Conservation (phyloP, 345 rosid species). For the Triadica sebifera region DNA sequence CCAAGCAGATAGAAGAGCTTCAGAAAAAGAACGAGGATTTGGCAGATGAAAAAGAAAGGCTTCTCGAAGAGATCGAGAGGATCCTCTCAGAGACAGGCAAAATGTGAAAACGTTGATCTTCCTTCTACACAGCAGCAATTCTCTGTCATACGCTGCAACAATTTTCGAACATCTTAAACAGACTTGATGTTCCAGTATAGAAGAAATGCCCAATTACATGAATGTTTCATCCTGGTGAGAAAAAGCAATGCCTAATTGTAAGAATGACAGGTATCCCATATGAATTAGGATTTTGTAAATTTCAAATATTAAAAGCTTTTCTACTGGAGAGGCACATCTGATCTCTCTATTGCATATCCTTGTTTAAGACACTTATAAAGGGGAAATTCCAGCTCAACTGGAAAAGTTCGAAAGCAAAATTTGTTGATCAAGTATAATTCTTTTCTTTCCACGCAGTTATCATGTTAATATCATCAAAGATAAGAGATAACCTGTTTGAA, state of each 20-base stretch:
- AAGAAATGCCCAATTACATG: too few species aligned
- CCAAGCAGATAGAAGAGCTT: slow-evolving; percentile 70
- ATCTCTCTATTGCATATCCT: too few species aligned
- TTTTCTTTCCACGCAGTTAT: too few species aligned
- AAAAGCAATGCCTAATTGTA: neutral
- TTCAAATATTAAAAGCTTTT: neutral
- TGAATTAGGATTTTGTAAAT: neutral
- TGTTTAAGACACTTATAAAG: too few species aligned
- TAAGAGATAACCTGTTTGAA: too few species aligned
- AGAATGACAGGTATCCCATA: neutral
- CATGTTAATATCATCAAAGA: too few species aligned
- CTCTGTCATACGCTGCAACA: too few species aligned
- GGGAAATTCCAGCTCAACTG: too few species aligned
- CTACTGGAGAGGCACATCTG: neutral
- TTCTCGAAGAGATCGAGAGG: slow-evolving; percentile 65
- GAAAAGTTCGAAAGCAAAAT: too few species aligned
- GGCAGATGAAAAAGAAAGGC: slow-evolving; percentile 62
- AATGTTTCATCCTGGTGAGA: too few species aligned
- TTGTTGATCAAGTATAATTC: too few species aligned
- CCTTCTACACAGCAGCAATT: too few species aligned
- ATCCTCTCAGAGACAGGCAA: slow-evolving; percentile 42
- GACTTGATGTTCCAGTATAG: neutral
- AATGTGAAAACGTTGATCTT: slow-evolving; percentile 27
- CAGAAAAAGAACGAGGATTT: slow-evolving; percentile 64
- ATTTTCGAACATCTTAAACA: neutral